Evolutionary conservation across 495 filamentous ascomycete species (phyloP), one percentile per base, ranked within the genome.

Genomic region (Platismatia glauca): DNA sequence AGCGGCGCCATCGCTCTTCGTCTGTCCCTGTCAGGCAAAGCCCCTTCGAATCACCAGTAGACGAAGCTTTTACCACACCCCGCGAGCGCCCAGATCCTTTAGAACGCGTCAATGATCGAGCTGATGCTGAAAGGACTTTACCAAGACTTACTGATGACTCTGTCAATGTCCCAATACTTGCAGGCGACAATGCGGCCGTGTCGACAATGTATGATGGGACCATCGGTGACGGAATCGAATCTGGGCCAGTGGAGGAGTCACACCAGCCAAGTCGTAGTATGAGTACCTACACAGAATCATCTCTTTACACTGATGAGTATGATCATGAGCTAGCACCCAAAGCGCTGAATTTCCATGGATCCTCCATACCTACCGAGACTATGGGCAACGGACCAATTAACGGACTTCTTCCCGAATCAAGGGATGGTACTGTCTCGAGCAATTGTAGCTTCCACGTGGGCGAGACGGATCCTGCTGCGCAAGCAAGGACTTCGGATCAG

Each of bases 131-230:
- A 33, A 53, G 33, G 41, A 58, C 37, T 15, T 8, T 64, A 43
- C 61, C 61, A 29, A 34, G 57, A 35, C 52, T 64, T 31, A 64
- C 46, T 13, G 58, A 67, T 55, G 61, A 64, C 41, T 46, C 57
- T 24, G 31, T 24, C 4, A 64, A 16, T 38, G 58, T 64, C 24
- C 53, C 57, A 43, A 22, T 43, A 48, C 33, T 13, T 11, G 50
- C 50, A 39, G n/a, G 8, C n/a, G 39, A 27, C 24, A 52, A 55
- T 35, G 22, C 60, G 11, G 61, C 56, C 20, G 65, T 67, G 31
- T 64, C 65, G 35, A 67, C 61, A 11, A 67, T 67, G 58, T 67
- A 67, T n/a, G 65, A 67, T 58, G 65, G 65, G 37, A 43, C 55
- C 13, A 58, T 63, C 57, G 39, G 20, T 43, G 48, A 58, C 18